Percentiles rank a stretch among this genome's conserved stretches.
Evolutionary conservation across 176 grass and related monocot genomes (phyloP).

Genomic region (Triticum aestivum): DNA sequence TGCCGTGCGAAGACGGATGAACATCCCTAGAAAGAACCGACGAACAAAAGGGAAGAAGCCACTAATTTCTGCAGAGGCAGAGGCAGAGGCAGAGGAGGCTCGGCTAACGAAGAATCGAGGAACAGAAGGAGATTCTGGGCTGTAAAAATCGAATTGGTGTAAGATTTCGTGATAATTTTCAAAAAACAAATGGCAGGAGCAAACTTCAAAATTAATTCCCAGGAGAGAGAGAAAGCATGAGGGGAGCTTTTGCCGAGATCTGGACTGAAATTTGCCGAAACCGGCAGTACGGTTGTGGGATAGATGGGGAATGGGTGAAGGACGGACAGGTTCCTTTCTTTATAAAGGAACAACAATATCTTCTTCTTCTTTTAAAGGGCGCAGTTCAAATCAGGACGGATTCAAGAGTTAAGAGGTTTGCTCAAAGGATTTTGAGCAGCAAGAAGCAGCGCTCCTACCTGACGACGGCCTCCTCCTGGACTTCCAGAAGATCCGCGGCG

Average conservation of each 20-base stretch:
- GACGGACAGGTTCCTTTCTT: neutral
- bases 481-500: slow-evolving; percentile 82
- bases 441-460: slow-evolving; percentile 37
- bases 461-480: slow-evolving; percentile 68
- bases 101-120: no score
- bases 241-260: neutral
- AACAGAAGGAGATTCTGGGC: no score
- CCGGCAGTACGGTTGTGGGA: neutral
- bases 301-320: neutral
- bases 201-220: neutral
- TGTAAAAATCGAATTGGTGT: neutral
- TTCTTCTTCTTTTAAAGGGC: neutral
- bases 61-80: neutral
- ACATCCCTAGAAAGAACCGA: no score
- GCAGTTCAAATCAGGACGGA: neutral
- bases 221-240: neutral
- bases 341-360: neutral
- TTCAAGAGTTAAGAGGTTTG: neutral
- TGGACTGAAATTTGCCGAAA: neutral
- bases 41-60: neutral
- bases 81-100: no score
- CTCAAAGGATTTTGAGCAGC: neutral
- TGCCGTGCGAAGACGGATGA: neutral
- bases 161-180: neutral
- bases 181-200: neutral